Evolutionary conservation across 768 basidiomycete genomes (phyloP).

Genomic region (Suillus tomentosus): DNA sequence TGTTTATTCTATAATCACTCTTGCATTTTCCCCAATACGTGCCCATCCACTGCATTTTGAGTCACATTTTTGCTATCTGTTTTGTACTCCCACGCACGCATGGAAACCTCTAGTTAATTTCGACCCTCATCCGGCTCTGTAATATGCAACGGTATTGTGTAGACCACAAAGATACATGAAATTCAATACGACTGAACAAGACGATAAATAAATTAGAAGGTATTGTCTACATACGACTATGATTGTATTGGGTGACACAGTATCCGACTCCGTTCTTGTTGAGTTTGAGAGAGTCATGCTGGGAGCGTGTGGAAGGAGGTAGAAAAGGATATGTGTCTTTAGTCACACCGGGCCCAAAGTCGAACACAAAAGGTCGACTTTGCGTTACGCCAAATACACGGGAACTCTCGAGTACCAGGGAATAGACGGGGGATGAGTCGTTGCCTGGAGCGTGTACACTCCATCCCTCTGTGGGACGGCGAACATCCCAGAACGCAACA

Average conservation of each 20-base stretch:
- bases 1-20: slow-evolving; percentile 31
- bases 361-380: slow-evolving; percentile 74
- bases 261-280: slow-evolving; percentile 46
- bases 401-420: slow-evolving; percentile 71
- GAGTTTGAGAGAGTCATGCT: slow-evolving; percentile 35
- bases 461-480: slow-evolving; percentile 63
- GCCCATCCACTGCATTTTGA: slow-evolving; percentile 20
- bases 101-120: slow-evolving; percentile 24
- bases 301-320: slow-evolving; percentile 15
- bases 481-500: slow-evolving; percentile 82
- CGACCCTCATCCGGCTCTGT: slow-evolving; percentile 14
- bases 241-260: slow-evolving; percentile 51
- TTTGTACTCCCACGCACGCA: slow-evolving; percentile 26
- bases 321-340: slow-evolving; percentile 55
- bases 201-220: not conserved
- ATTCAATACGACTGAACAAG: not conserved
- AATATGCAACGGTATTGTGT: slow-evolving; percentile 15
- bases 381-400: slow-evolving; percentile 80
- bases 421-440: slow-evolving; percentile 78
- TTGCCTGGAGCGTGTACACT: slow-evolving; percentile 81
- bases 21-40: slow-evolving; percentile 21
- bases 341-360: slow-evolving; percentile 70
- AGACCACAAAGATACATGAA: slow-evolving; percentile 9
- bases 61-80: slow-evolving; percentile 25
- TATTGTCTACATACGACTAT: slow-evolving; percentile 23